Percentiles rank a stretch among this genome's conserved stretches.
These are phyloP conservation scores for Diutina rugosa DNA, from an alignment of 1,139 yeast species.

Conservation along the genomic window DNA sequence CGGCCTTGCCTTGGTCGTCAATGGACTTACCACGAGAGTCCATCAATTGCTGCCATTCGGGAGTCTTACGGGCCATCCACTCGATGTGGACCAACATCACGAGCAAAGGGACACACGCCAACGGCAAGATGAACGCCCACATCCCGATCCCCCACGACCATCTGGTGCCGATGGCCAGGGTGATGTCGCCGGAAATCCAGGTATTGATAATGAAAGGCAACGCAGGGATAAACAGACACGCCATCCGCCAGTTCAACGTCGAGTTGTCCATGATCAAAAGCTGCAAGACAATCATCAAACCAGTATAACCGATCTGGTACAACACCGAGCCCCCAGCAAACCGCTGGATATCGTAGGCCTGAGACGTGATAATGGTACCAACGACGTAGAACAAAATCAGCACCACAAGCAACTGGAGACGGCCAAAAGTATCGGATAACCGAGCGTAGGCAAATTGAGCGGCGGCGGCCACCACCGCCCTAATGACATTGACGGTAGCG, in stretches of 20 bases:
- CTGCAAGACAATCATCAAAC: background rate
- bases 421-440: background rate
- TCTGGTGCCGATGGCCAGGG: background rate
- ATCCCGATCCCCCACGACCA: constrained; percentile 34
- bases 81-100: constrained; percentile 43
- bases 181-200: constrained; percentile 1
- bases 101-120: constrained; percentile 46
- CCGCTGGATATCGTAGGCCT: constrained; percentile 1
- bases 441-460: background rate
- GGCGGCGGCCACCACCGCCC: constrained; percentile 1
- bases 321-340: constrained; percentile 1
- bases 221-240: constrained; percentile 5
- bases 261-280: background rate
- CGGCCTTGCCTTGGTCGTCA: background rate
- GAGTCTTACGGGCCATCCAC: constrained; percentile 34
- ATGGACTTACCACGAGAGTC: background rate
- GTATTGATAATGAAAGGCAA: background rate
- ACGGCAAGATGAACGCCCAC: constrained; percentile 71
- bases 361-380: constrained; percentile 1
- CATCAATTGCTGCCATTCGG: constrained; percentile 23
- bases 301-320: background rate
- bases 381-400: background rate
- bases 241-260: constrained; percentile 6
- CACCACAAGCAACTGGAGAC: background rate
- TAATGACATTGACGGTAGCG: background rate